Conservation (phyloP, 176 grass and related monocot species). For the Zea luxurians region DNA sequence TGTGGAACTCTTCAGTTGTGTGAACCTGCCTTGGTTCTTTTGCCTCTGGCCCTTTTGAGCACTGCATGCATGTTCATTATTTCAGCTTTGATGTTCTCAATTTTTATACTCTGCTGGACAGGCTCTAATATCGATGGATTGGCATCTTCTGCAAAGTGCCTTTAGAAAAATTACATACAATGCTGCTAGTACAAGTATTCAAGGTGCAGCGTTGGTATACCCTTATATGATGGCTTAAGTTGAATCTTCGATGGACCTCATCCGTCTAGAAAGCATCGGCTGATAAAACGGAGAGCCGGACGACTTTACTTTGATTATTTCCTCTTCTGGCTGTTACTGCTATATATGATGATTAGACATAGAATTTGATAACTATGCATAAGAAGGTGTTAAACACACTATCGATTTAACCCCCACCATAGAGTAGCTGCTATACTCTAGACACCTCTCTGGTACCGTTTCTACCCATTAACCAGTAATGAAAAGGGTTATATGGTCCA, state of each 20-base stretch:
- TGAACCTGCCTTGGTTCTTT: background rate
- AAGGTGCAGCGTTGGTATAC: background rate
- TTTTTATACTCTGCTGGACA: background rate
- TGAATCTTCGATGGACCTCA: background rate
- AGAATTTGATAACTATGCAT: too few species aligned
- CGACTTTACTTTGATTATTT: background rate
- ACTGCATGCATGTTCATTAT: background rate
- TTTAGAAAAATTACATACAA: constrained; percentile 4
- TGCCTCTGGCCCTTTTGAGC: constrained; percentile 15
- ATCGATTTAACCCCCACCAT: too few species aligned
- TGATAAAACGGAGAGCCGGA: background rate
- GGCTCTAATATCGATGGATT: constrained; percentile 14
- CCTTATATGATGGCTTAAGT: background rate
- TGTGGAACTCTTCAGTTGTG: constrained; percentile 22
- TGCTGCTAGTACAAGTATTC: background rate
- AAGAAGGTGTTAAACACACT: too few species aligned
- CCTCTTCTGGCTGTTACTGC: background rate
- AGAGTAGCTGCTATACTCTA: too few species aligned
- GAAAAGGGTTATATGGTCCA: too few species aligned
- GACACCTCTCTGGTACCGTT: too few species aligned
- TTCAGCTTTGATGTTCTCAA: background rate
- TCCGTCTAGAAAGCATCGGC: background rate
- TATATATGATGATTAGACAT: too few species aligned
- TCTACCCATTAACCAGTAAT: too few species aligned
- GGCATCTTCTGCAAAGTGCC: constrained; percentile 16